phyloP scores from a whole-genome alignment of 208 protist genomes.

The Trichomonas tenax region DNA sequence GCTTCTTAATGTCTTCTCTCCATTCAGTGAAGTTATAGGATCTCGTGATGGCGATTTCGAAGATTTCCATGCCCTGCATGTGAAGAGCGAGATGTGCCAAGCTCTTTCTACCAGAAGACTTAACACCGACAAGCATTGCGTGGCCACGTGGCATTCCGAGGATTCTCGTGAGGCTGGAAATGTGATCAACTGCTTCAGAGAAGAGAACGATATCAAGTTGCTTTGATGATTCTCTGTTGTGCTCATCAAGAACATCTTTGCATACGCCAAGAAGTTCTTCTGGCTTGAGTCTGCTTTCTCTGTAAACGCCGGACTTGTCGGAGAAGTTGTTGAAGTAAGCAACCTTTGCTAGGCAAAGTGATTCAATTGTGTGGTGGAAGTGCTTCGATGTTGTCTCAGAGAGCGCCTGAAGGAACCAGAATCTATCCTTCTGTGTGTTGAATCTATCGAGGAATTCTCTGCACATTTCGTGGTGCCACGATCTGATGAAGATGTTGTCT shows the following conservation, averaged over 20 bases:
- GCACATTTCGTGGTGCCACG: slow-evolving; percentile 82
- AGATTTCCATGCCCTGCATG: slow-evolving; percentile 51
- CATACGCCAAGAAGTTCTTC: background rate
- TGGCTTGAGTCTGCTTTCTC: slow-evolving; percentile 23
- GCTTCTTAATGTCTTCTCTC: slow-evolving; percentile 39
- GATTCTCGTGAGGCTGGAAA: slow-evolving; percentile 75
- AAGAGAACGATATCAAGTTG: slow-evolving; percentile 85
- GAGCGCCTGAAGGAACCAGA: slow-evolving; percentile 53
- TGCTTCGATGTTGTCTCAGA: background rate
- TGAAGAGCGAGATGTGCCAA: slow-evolving; percentile 75
- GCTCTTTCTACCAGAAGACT: slow-evolving; percentile 78
- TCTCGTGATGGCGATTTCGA: background rate
- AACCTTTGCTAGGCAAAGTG: background rate
- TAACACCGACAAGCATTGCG: slow-evolving; percentile 75
- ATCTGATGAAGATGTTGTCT: slow-evolving; percentile 39
- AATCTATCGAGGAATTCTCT: slow-evolving; percentile 87
- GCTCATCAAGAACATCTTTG: slow-evolving; percentile 63
- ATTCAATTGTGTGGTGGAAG: background rate
- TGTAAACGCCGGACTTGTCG: background rate
- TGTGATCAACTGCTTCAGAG: slow-evolving; percentile 76
- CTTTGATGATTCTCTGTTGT: slow-evolving; percentile 69
- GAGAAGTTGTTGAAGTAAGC: slow-evolving; percentile 21
- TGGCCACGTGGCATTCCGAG: slow-evolving; percentile 82
- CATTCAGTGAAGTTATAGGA: slow-evolving; percentile 62
- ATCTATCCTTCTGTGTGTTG: slow-evolving; percentile 65